Conservation (phyloP, 495 filamentous ascomycete species). For the Xanthoparmelia taractica region DNA sequence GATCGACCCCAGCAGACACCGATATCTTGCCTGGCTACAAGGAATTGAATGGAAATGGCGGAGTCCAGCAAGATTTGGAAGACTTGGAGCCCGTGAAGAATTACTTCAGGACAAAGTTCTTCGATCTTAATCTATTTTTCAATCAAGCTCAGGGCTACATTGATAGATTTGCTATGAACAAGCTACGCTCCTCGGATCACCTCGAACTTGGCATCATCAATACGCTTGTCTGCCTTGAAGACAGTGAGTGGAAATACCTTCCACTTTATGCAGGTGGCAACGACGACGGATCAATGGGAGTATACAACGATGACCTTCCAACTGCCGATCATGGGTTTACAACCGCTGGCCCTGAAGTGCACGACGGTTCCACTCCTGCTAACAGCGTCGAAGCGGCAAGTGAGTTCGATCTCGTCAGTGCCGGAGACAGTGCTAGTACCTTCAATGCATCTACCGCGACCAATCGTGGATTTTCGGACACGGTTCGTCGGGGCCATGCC, state of each 20-base stretch:
- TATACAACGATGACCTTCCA: constrained; percentile 41
- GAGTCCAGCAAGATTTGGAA: neutral
- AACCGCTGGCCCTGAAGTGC: constrained; percentile 38
- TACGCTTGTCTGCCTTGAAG: constrained; percentile 41
- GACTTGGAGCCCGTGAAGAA: neutral
- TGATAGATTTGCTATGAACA: constrained; percentile 12
- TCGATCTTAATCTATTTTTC: constrained; percentile 17
- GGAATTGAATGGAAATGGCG: neutral
- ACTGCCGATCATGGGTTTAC: constrained; percentile 36
- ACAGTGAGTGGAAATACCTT: constrained; percentile 45
- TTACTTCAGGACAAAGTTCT: neutral
- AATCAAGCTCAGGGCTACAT: constrained; percentile 23
- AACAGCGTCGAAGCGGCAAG: constrained; percentile 25
- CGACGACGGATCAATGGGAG: constrained; percentile 48
- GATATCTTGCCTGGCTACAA: neutral
- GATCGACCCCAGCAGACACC: neutral
- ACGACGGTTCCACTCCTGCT: constrained; percentile 31
- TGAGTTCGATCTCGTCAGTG: constrained; percentile 30
- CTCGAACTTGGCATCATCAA: constrained; percentile 30
- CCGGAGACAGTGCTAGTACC: constrained; percentile 22
- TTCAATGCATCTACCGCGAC: constrained; percentile 24
- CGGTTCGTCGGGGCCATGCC: constrained; percentile 23
- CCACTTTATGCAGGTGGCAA: constrained; percentile 50
- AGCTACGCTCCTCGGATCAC: constrained; percentile 21
- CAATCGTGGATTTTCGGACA: constrained; percentile 27